Base-by-base conservation (phyloP, 495 filamentous ascomycete species). In the Cercophora samala region DNA sequence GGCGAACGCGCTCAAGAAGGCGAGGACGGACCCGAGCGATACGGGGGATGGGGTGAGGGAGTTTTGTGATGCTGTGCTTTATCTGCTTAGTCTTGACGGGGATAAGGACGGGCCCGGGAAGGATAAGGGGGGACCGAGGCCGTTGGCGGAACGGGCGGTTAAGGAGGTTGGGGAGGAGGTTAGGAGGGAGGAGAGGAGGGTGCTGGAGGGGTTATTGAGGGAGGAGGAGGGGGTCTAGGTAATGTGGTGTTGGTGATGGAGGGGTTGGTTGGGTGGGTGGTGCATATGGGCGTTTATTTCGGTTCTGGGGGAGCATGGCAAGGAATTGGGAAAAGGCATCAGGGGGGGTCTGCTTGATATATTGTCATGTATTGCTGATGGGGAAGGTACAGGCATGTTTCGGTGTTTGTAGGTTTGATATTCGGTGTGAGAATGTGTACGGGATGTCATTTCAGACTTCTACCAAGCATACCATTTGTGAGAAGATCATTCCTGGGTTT, bases 1-100 rank as follows among this genome's bases (percentile, higher is more conserved):
- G 15, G 72, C 71, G 1, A 72, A 72, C 1, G 79, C 76, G 26
- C 66, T 84, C 52, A 68, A 70, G 23, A 70, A 56, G 32, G 78
- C 77, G 26, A 62, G 78, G 61, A 73, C 69, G n/a, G 67, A 72
- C 46, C 72, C 76, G 5, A 71, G 71, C 15, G 75, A 78, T 25
- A 76, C 69, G 24, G 81, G 80, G 23, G 80, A 84, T 56, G 80
- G 46, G 64, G 77, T 83, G 67, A 77, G 72, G 64, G 83, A 82
- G 80, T 87, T 72, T 70, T 80, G 70, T 63, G 79, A 77, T 64
- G 75, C 74, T 65, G 76, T 79, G 66, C 72, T 79, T 37, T 74
- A 77, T 59, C 67, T 83, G 23, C 63, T 84, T 23, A 15, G 9
- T 9, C 5, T 23, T 9, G 53, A 59, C 37, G 17, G 61, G 11